Base-by-base conservation (phyloP, 257 asterid species). In the Osmanthus fragrans region DNA sequence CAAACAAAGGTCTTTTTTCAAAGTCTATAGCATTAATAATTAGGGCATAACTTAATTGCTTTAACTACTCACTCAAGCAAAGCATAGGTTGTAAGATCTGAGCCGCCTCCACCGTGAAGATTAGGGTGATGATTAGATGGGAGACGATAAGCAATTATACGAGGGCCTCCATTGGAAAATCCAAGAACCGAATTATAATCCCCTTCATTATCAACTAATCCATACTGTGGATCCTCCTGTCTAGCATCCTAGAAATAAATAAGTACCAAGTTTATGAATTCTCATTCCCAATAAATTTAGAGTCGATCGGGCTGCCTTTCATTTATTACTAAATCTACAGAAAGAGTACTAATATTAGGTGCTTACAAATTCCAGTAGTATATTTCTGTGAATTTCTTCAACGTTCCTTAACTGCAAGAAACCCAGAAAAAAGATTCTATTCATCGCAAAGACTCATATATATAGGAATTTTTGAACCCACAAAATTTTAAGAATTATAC, bases 191-290 rank as follows among this genome's bases (percentile, higher is more conserved):
- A 74, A 70, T 83, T 84, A 76, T 89, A 96, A 76, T 87, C 99
- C 19, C 88, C 94, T 66, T 87, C 99, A 21, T 93, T 89, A 16
- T 96, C 99, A 3, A 96, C 97, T 80, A 93, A 76, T 3, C 97
- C 99, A 39, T 86, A 93, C 74, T 91, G 97, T 54, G 99, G 96
- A 80, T 96, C 98, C 81, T 91, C 97, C 4, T 86, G 91, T 73
- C 91, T 86, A 25, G 92, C 92, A 76, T 93, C 97, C 98, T 96
- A 36, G 8, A 13, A 32, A 67, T 25, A 27, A 33, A 54, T 12
- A 33, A n/a, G 1, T 45, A 45, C 6, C 19, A 3, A 45, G 5
- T 45, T 13, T 45, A 45, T 39, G 45, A 39, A 39, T 39, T 39
- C 45, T 39, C 45, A 8, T 15, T 54, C 25, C 4, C 27, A 37